Conservation (phyloP, 139 green algal species). For the Chlorella sorokiniana region DNA sequence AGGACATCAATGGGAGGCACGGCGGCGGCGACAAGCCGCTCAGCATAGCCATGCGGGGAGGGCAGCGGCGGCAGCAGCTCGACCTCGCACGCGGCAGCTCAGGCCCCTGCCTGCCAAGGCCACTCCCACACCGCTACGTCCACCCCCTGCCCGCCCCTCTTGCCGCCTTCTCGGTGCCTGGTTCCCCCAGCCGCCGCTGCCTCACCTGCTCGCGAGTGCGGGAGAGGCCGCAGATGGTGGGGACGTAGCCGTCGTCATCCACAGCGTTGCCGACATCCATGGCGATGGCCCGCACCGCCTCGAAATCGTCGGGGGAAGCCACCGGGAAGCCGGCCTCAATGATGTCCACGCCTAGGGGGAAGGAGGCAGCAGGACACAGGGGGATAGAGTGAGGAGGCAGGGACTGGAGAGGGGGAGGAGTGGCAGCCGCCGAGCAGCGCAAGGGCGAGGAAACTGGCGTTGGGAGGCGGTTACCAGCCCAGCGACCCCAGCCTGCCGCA, state of each 20-base stretch:
- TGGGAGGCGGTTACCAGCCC: no score
- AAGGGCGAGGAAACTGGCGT: no score
- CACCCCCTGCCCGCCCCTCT: no score
- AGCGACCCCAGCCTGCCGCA: no score
- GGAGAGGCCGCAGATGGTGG: constrained; percentile 98
- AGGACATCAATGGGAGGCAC: background rate
- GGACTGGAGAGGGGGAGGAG: background rate
- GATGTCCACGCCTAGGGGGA: constrained; percentile 90
- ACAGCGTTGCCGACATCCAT: constrained; percentile 77
- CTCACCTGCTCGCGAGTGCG: constrained; percentile 62
- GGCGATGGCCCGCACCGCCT: constrained; percentile 67
- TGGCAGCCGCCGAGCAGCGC: background rate
- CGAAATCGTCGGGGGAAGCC: constrained; percentile 97
- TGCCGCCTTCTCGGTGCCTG: background rate
- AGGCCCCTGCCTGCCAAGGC: no score
- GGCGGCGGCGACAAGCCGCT: no score
- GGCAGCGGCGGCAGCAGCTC: no score
- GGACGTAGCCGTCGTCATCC: constrained; percentile 90
- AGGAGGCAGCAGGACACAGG: background rate
- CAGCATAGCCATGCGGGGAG: no score
- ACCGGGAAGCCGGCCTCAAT: constrained; percentile 99
- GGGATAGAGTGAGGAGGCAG: background rate
- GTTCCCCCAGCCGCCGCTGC: background rate
- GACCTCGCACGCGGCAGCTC: no score
- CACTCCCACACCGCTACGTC: no score